Evolutionary conservation across 83 land plant species (phyloP), one percentile per base, ranked within the genome.

Genomic region (Isoetes engelmannii): DNA sequence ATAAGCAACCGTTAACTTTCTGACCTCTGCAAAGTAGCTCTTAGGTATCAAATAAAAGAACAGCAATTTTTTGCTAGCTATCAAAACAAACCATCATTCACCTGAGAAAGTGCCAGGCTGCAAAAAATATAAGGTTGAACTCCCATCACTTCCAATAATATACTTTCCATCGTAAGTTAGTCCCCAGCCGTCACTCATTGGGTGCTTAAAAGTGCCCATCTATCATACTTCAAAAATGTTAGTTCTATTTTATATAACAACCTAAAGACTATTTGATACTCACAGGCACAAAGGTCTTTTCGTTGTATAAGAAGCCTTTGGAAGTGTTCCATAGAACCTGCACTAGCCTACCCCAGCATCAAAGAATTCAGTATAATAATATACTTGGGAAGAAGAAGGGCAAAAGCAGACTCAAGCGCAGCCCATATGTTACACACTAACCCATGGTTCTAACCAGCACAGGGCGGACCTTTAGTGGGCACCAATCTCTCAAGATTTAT

Each of bases 111-210:
- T 79, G 67, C 66, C 44, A 9, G 91, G 85, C 43, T 87, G 77
- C 59, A 89, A 37, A 37, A 72, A 72, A 74, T 89, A 89, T 10
- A 89, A 47, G 17, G 77, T 75, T 50, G 95, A 89, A 72, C 75
- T 79, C 48, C 95, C 95, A 76, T 89, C 95, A 65, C 82, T 85
- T 51, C 95, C 95, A 77, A 72, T 84, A 71, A 89, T 47, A 4
- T 79, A 49, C 72, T 85, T 79, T 45, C 95, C 95, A 85, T 89
- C 86, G 54, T 84, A 85, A 54, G 91, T 81, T 66, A 89, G 72
- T 18, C 95, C 95, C 95, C 95, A 89, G 46, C 95, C 95, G 84
- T 89, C 95, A 43, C 70, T 65, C 95, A 89, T 89, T 50, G 75
- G 80, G 74, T 89, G 88, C 28, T 53, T 78, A 69, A 87, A 89